These are phyloP conservation scores for Noccaea bulbosa DNA, from an alignment of 345 rosid species.

Conservation along the genomic window DNA sequence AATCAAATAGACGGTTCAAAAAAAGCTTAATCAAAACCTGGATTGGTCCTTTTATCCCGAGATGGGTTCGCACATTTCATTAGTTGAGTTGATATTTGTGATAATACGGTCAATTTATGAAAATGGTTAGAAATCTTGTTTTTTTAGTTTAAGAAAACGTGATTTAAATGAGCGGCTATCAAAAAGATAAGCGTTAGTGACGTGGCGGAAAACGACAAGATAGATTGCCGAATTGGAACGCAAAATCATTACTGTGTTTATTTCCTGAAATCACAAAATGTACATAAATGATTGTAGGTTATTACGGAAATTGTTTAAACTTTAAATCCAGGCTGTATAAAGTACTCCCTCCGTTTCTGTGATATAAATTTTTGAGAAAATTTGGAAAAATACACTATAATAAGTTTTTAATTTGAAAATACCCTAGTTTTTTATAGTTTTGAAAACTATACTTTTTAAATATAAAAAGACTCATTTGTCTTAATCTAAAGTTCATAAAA, in stretches of 20 bases:
- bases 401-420: too few relatives aligned
- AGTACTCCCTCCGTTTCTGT: too few relatives aligned
- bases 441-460: too few relatives aligned
- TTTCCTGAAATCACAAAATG: conserved; percentile 22
- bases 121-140: conserved; percentile 35
- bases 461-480: too few relatives aligned
- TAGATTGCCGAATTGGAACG: conserved; percentile 45
- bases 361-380: too few relatives aligned
- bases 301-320: not conserved
- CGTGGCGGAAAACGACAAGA: conserved; percentile 44
- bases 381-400: too few relatives aligned
- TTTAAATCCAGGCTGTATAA: conserved; percentile 32
- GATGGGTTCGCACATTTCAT: not conserved
- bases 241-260: conserved; percentile 36
- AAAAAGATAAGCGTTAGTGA: conserved; percentile 16
- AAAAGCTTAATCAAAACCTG: not conserved
- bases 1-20: not conserved
- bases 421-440: too few relatives aligned
- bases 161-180: conserved; percentile 31
- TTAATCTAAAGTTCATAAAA: too few relatives aligned
- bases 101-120: conserved; percentile 10
- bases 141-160: conserved; percentile 31
- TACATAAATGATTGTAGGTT: too few relatives aligned
- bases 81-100: not conserved
- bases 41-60: not conserved